Base-by-base conservation (phyloP, 1,139 yeast species). In the Hansenula lynferdii region DNA sequence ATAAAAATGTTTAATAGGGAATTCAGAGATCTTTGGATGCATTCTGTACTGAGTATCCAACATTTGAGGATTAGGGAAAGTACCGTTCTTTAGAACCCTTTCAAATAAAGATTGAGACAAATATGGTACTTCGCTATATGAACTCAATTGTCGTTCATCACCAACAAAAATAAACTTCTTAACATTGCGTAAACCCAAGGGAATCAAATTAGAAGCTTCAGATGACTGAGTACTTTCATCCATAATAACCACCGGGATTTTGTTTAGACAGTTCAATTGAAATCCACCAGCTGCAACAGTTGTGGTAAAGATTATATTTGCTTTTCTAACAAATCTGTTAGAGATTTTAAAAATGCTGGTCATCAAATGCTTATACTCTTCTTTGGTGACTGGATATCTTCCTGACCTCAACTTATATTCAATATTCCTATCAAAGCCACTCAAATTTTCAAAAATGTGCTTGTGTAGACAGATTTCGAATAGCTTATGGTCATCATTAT, bases 181-280 rank as follows among this genome's bases (percentile, higher is more conserved):
- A 36, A 80, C 80, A 11, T 84, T 85, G 8, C 79, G 75, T 66
- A 81, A 72, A 6, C 85, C 77, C 42, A 81, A 62, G 11, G 89
- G 87, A 42, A 81, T 82, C 47, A 81, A 65, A 0, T 86, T 77
- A 2, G 79, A 69, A 11, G 86, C 82, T 48, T 81, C 89, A 0
- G 85, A 77, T 0, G 87, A 79, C 53, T 81, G 86, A 0, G 86
- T 80, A 7, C 84, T 72, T 48, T 77, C 85, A 65, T 83, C 77
- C 65, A 84, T 74, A 70, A 78, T 75, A 6, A 81, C 83, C 9
- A 79, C 85, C 0, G 87, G 87, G 40, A 79, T 57, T 44, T 71
- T 73, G 25, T 68, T 64, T 8, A 80, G 61, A 8, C 72, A 65
- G 48, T 77, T 80, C 48, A 81, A 62, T 49, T 75, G 77, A 33